phyloP scores from a whole-genome alignment of 2,329 filamentous ascomycete species.

The Periconia sp. region DNA sequence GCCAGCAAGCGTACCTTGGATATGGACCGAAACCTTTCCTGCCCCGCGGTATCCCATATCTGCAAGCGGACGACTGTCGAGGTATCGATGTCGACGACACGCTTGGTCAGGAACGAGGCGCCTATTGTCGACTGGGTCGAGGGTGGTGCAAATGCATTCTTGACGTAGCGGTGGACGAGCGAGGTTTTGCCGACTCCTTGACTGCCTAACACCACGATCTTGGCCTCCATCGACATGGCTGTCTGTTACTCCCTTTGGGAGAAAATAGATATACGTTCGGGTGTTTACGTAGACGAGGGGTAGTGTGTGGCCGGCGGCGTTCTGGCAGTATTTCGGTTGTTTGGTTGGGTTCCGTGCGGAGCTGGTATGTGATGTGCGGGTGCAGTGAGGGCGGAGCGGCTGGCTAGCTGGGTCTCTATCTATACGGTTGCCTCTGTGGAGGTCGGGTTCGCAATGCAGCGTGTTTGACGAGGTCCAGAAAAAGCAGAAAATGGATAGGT shows the following conservation, averaged over 20 bases:
- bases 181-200: slow-evolving; percentile 81
- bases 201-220: slow-evolving; percentile 78
- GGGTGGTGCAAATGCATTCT: slow-evolving; percentile 67
- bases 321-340: not conserved
- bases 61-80: slow-evolving; percentile 88
- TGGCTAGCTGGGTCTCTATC: too few species aligned
- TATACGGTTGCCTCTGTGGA: not conserved
- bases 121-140: slow-evolving; percentile 53
- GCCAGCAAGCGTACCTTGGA: slow-evolving; percentile 72
- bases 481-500: slow-evolving; percentile 18
- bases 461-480: slow-evolving; percentile 11
- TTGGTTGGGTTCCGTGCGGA: not conserved
- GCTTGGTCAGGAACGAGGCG: slow-evolving; percentile 63
- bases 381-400: not conserved
- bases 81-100: slow-evolving; percentile 74
- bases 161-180: slow-evolving; percentile 74
- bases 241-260: not conserved
- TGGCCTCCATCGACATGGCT: slow-evolving; percentile 65
- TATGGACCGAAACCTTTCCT: slow-evolving; percentile 93
- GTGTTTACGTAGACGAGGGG: too few species aligned
- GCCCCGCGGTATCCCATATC: slow-evolving; percentile 95
- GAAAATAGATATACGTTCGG: too few species aligned
- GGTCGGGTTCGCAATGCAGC: slow-evolving; percentile 4
- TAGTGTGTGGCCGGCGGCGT: not conserved
- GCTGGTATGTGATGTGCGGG: not conserved